Evolutionary conservation across 148 eudicot genomes (phyloP).

Genomic region (Diospyros lotus): DNA sequence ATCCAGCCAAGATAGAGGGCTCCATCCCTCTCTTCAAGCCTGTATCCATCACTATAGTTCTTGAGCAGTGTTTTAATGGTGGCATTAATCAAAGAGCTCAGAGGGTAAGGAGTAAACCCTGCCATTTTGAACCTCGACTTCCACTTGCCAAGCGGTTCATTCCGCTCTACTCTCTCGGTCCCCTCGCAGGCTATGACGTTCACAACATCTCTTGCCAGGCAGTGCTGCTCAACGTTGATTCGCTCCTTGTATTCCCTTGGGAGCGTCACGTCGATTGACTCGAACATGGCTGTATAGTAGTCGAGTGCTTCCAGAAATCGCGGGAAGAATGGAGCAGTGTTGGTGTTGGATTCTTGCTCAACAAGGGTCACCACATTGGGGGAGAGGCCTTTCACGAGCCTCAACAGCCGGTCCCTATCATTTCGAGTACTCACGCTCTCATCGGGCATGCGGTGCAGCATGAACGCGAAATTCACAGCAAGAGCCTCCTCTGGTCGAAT

Average conservation of each 20-base stretch:
- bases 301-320: conserved; percentile 54
- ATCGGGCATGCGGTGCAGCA: conserved; percentile 63
- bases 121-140: conserved; percentile 53
- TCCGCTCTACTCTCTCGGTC: conserved; percentile 50
- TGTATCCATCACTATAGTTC: conserved; percentile 46
- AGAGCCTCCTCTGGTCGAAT: conserved; percentile 43
- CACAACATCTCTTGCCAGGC: conserved; percentile 57
- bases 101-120: conserved; percentile 58
- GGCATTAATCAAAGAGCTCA: conserved; percentile 55
- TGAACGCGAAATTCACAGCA: conserved; percentile 62
- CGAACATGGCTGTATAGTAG: conserved; percentile 61
- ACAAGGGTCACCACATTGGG: conserved; percentile 66
- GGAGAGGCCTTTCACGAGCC: conserved; percentile 41
- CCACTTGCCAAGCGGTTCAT: conserved; percentile 67
- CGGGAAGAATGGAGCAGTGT: conserved; percentile 53
- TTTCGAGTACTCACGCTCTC: conserved; percentile 63
- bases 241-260: conserved; percentile 49
- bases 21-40: conserved; percentile 65
- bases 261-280: conserved; percentile 56
- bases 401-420: conserved; percentile 47
- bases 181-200: conserved; percentile 64
- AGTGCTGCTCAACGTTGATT: conserved; percentile 64
- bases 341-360: conserved; percentile 65
- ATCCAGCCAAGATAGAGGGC: conserved; percentile 76
- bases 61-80: conserved; percentile 50